Conservation (phyloP, 2,329 filamentous ascomycete species). For the Cordyceps tenuipes region DNA sequence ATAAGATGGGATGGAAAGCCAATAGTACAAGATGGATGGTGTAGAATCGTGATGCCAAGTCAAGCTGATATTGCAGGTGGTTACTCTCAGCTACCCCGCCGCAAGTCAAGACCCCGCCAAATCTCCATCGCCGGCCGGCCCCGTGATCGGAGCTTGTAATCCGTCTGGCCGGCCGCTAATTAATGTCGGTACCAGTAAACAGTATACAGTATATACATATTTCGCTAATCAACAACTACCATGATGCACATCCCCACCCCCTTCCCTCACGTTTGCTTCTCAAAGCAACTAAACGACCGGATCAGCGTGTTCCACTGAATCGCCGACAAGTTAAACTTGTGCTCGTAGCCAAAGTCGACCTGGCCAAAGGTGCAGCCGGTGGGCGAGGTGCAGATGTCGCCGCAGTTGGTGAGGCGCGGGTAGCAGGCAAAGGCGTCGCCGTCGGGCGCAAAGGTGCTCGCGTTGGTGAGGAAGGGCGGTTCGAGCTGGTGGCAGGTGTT, state of each 20-base stretch:
- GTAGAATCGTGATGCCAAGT: conserved; percentile 5
- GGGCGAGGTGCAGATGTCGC: conserved; percentile 38
- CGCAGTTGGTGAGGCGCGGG: conserved; percentile 34
- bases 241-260: background rate
- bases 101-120: background rate
- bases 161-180: conserved; percentile 2
- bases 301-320: conserved; percentile 37
- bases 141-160: conserved; percentile 4
- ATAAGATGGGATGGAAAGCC: background rate
- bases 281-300: conserved; percentile 26
- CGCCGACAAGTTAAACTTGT: conserved; percentile 39
- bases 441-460: conserved; percentile 43
- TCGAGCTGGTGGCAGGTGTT: conserved; percentile 38
- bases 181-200: no score
- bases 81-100: conserved; percentile 1
- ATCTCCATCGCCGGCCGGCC: background rate
- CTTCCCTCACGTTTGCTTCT: conserved; percentile 12
- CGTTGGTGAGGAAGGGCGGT: conserved; percentile 31
- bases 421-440: conserved; percentile 41
- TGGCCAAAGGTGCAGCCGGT: conserved; percentile 44
- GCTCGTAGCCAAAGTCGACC: conserved; percentile 34
- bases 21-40: background rate
- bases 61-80: background rate
- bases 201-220: background rate
- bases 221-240: background rate